Evolutionary conservation across 2,329 filamentous ascomycete genomes (phyloP), one percentile per base, ranked within the genome.

Genomic region (Cryphonectria parasitica): DNA sequence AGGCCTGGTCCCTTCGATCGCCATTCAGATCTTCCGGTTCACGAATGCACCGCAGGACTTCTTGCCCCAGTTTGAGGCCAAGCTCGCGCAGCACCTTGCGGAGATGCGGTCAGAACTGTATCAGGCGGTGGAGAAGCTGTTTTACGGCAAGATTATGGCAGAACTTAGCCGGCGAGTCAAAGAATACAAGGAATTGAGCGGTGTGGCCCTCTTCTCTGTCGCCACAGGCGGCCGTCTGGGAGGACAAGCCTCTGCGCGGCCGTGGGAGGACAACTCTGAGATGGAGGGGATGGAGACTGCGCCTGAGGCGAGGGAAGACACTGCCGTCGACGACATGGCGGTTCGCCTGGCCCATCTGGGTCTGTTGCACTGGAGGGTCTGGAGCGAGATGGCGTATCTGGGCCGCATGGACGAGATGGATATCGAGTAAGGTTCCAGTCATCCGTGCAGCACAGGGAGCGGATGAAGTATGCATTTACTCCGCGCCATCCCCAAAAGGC

Each of bases 341-440:
- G 91, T 90, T 61, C 89, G 93, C 62, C 85, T 97, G 66, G 91
- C 93, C 7, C 95, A 98, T 77, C 89, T 98, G 61, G 90, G 92
- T 19, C 86, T 96, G 7, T 82, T 98, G 34, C 94, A 98, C 80
- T 98, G 95, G 94, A 88, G 93, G 64, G 91, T 97, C 3, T 98
- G 95, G 94, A 88, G 88, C 1, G 88, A 89, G 2, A 83, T 97
- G 67, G 89, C 92, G 17, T 97, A 97, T 78, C 74, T 82, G 19
- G 80, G 79, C 36, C 84, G 83, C 39, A 71, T 76, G 41, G 80
- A 83, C 67, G 69, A 73, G 64, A 73, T 73, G 71, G 69, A 69
- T 4, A 68, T 72, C 13, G 71, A 72, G 45, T 72, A 43, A 70
- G 39, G 31, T 13, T 61, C 15, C 36, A 3, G 10, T 60, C 54